Conservation (phyloP, 2,329 filamentous ascomycete species). For the Calonectria ilicicola region DNA sequence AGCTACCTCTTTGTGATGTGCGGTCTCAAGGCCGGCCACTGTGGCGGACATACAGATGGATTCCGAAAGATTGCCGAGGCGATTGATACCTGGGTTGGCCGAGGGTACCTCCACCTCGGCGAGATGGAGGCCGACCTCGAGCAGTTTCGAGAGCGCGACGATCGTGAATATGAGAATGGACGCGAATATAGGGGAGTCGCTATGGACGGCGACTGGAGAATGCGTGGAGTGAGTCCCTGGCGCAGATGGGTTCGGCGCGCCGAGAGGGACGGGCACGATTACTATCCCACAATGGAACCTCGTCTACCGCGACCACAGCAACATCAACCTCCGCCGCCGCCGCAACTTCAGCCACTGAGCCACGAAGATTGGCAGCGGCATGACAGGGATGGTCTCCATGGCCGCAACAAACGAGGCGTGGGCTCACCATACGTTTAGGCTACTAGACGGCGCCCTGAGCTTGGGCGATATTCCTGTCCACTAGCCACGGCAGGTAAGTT, state of each 20-base stretch:
- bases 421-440: conserved; percentile 48
- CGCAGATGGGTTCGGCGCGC: conserved; percentile 34
- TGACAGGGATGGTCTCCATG: conserved; percentile 48
- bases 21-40: conserved; percentile 66
- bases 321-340: background rate
- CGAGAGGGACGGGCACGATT: conserved; percentile 23
- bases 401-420: conserved; percentile 38
- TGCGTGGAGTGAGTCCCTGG: conserved; percentile 25
- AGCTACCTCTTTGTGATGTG: conserved; percentile 74
- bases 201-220: conserved; percentile 29
- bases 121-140: conserved; percentile 73
- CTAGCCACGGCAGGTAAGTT: conserved; percentile 7
- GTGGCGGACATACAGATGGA: conserved; percentile 71
- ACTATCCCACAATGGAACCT: conserved; percentile 31
- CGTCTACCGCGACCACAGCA: conserved; percentile 18
- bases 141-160: conserved; percentile 56
- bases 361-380: conserved; percentile 50
- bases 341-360: conserved; percentile 18
- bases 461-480: conserved; percentile 20
- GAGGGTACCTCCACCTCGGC: conserved; percentile 64
- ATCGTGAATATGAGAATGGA: conserved; percentile 37
- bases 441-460: conserved; percentile 26
- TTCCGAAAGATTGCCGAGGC: conserved; percentile 69
- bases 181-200: conserved; percentile 23
- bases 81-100: conserved; percentile 73